A percentile compares a stretch with the other conserved stretches of the same genome.
Conservation (phyloP, 2,329 filamentous ascomycete species). For the Cercospora brassicicola region DNA sequence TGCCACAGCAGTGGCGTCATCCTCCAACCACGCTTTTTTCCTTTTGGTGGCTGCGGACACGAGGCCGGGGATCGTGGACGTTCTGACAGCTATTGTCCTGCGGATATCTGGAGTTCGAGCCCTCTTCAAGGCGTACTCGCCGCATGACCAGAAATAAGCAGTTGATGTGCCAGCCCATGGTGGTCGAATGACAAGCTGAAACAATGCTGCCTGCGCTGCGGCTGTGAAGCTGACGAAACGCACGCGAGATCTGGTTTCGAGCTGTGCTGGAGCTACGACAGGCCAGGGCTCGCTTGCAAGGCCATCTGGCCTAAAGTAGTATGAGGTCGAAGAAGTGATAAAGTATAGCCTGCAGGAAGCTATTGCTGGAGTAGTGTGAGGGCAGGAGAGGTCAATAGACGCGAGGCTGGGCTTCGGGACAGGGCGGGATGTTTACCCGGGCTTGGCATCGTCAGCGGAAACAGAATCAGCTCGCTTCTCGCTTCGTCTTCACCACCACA, state of each 20-base stretch:
- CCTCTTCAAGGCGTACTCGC: background rate
- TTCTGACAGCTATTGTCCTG: background rate
- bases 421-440: background rate
- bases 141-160: background rate
- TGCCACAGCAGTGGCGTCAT: conserved; percentile 15
- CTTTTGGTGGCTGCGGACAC: background rate
- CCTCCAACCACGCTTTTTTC: conserved; percentile 1
- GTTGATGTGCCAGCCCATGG: background rate
- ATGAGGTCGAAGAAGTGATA: background rate
- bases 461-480: too few species aligned
- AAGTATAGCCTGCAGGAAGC: background rate
- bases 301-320: background rate
- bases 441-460: background rate
- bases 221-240: conserved; percentile 3
- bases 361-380: background rate
- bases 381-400: background rate
- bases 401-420: background rate
- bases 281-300: background rate
- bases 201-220: background rate
- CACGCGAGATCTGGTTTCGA: background rate
- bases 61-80: background rate
- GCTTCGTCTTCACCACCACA: too few species aligned
- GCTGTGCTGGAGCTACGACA: background rate
- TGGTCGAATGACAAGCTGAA: background rate
- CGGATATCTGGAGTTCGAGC: background rate